Evolutionary conservation across 176 grass and related monocot genomes (phyloP), one percentile per base, ranked within the genome.

Genomic region (Poa annua): DNA sequence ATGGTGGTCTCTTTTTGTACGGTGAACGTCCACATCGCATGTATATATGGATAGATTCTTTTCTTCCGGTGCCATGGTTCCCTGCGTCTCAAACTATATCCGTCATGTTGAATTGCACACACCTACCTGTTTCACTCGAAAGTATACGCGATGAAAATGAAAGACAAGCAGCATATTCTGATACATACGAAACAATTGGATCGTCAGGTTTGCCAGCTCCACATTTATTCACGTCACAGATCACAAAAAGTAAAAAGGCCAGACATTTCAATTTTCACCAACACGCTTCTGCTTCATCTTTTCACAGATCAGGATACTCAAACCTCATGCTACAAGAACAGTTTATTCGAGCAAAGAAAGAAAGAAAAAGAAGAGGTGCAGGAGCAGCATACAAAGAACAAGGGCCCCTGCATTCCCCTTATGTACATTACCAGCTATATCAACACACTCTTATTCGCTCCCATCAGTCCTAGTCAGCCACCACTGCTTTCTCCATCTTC

Each of bases 391-490:
- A 25, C n/a, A 71, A 49, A 74, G 41, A 61, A 63, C 21, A 71
- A 57, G 11, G 21, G 6, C 29, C 21, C 49, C 36, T 39, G 66
- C 72, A 50, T 49, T 9, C 62, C 26, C 66, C 74, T 35, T 87
- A 26, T 90, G 70, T 87, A 90, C 74, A 74, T 24, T 69, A 32
- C 79, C 67, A 83, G 65, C 67, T 74, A 29, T n/a, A 81, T 3
- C n/a, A n/a, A 48, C 70, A 53, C 81, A 2, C 66, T 9, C 61
- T 85, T 89, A 77, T 73, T 78, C 71, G 82, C 71, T 45, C 41
- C 22, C 84, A 75, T 62, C 38, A 54, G 75, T 86, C 17, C 60
- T 33, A 34, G 39, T 49, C 14, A 49, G 75, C 39, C 41, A 10
- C 49, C 25, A 50, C 14, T 51, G 2, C 44, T 24, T 80, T 50